Base-by-base conservation (phyloP, 2,329 filamentous ascomycete genomes). In the Cladosporium austrohemisphaericum region DNA sequence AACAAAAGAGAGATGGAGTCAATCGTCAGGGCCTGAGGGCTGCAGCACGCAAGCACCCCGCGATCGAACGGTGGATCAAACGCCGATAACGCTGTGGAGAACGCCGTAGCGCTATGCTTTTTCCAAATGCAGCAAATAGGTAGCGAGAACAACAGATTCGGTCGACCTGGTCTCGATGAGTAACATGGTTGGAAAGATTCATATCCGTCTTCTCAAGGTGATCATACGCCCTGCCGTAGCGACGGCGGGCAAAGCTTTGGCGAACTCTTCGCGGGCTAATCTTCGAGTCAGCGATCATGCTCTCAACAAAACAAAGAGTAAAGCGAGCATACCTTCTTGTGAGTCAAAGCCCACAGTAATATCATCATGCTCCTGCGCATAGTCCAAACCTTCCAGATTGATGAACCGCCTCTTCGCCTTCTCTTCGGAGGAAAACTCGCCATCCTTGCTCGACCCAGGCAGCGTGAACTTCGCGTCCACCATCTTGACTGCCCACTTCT, bases 361-460 rank as follows among this genome's bases (percentile, higher is more conserved):
- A 71, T 96, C 91, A 66, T 95, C 91, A 68, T 95, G 89, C 71
- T 95, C 91, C 43, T 88, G 88, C 1, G 90, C 88, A 67, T 94
- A 87, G 60, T 95, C 90, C 14, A 90, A 85, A 67, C 90, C 80
- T 67, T 95, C 91, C 51, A 95, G 70, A 65, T 88, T 93, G 31
- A 95, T 78, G 71, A 92, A 95, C 20, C 82, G 79, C 64, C 83
- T 80, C 53, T 84, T 82, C 38, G 80, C 75, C 52, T 73, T 74
- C 53, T 76, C 75, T 5, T 47, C 44, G 10, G 32, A 14, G 22
- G 81, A 78, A 33, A 79, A 74, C 50, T 74, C 74, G 51, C 75
- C 72, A 19, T 83, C 67, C 53, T 78, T 66, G 3, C 71, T 70
- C 43, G 77, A 71, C 50, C 75, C 83, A 4, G 90, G 90, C 48